phyloP scores from a whole-genome alignment of 208 protist genomes.

The Leishmania turanica region DNA sequence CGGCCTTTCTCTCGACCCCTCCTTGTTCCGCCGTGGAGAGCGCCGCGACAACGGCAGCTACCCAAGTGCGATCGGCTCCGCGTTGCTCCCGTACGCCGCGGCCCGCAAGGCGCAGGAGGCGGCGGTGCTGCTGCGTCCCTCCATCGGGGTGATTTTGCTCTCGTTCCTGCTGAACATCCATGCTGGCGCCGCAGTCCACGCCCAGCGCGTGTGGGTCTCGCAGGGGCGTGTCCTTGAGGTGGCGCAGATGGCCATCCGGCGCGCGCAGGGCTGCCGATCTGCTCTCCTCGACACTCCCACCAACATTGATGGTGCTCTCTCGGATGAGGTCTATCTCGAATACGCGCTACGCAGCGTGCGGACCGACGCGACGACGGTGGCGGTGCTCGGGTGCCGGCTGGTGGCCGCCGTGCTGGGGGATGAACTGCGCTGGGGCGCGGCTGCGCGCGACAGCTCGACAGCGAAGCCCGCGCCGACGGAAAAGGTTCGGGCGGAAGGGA shows the following conservation, averaged over 20 bases:
- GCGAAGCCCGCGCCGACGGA: conserved; percentile 1
- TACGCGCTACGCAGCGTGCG: conserved; percentile 47
- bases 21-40: neutral
- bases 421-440: conserved; percentile 30
- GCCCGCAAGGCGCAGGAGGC: conserved; percentile 35
- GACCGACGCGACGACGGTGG: conserved; percentile 58
- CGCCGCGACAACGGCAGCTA: neutral
- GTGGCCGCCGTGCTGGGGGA: conserved; percentile 50
- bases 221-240: conserved; percentile 26
- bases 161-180: conserved; percentile 58
- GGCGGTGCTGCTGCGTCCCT: conserved; percentile 50
- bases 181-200: conserved; percentile 15
- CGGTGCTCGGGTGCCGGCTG: conserved; percentile 67
- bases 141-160: conserved; percentile 50
- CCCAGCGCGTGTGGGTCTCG: conserved; percentile 42
- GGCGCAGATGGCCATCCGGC: conserved; percentile 34
- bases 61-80: neutral
- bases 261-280: conserved; percentile 43
- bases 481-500: conserved; percentile 12
- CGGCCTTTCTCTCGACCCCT: neutral
- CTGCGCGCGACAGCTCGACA: neutral
- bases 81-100: conserved; percentile 36
- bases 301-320: conserved; percentile 58
- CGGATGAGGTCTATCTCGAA: conserved; percentile 81
- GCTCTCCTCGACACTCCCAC: conserved; percentile 66